Conservation (phyloP, 1,284 basidiomycete species). For the Baeospora myosura region DNA sequence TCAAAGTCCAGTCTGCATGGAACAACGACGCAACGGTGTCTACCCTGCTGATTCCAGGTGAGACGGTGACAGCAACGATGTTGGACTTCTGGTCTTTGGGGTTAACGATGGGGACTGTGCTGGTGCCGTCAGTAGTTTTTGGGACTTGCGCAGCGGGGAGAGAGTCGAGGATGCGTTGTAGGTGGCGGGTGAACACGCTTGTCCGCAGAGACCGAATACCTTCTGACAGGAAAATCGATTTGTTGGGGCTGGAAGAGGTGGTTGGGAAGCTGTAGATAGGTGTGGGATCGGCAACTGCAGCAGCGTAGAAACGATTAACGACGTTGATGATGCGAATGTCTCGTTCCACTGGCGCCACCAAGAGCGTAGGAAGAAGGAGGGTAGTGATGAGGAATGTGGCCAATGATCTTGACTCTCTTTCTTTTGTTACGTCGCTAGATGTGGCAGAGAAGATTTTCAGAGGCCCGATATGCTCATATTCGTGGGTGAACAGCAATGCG, state of each 20-base stretch:
- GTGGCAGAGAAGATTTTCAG: conserved; percentile 25
- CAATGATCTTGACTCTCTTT: conserved; percentile 42
- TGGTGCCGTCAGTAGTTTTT: conserved; percentile 36
- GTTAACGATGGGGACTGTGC: conserved; percentile 40
- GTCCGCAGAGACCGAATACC: conserved; percentile 61
- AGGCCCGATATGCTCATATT: conserved; percentile 59
- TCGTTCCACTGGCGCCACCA: conserved; percentile 74
- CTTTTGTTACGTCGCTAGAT: conserved; percentile 22
- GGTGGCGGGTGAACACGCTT: conserved; percentile 58
- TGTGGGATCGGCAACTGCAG: conserved; percentile 43
- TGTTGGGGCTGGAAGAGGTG: conserved; percentile 13
- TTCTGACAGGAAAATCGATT: conserved; percentile 47
- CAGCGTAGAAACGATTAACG: conserved; percentile 80
- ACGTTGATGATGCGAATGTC: conserved; percentile 79
- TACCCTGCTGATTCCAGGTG: conserved; percentile 62
- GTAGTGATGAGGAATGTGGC: conserved; percentile 77
- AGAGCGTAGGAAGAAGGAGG: conserved; percentile 66
- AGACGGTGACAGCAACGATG: conserved; percentile 63
- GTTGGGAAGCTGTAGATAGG: conserved; percentile 26
- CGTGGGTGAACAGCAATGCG: conserved; percentile 65
- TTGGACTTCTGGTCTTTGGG: conserved; percentile 53
- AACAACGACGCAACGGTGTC: conserved; percentile 58
- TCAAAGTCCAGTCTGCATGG: conserved; percentile 33
- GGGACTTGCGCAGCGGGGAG: conserved; percentile 56
- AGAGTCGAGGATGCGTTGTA: conserved; percentile 73